phyloP scores from a whole-genome alignment of 345 rosid species.

The Mallotus nudiflorus region DNA sequence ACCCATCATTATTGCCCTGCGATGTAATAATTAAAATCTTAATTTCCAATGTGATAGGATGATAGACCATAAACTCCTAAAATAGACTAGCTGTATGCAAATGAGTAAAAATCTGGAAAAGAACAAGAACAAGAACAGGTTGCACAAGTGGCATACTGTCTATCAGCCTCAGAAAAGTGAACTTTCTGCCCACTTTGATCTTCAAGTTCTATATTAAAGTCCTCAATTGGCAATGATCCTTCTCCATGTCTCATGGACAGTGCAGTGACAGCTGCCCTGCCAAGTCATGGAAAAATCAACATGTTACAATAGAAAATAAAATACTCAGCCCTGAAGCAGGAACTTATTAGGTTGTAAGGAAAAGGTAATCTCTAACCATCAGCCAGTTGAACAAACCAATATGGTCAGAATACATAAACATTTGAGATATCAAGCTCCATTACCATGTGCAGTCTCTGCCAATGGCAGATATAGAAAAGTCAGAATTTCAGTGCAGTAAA shows the following conservation, averaged over 20 bases:
- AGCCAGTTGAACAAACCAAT: neutral
- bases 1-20: constrained; percentile 91
- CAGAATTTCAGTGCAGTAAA: neutral
- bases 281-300: constrained; percentile 18
- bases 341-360: neutral
- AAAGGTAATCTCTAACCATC: neutral
- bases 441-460: no score
- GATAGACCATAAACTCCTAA: neutral
- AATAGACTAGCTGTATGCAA: neutral
- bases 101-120: neutral
- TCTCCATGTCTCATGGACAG: constrained; percentile 72
- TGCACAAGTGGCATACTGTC: constrained; percentile 44
- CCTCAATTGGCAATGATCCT: constrained; percentile 71
- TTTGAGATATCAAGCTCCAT: neutral
- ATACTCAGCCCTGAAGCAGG: neutral
- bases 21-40: constrained; percentile 16
- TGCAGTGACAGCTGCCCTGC: constrained; percentile 80
- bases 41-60: neutral
- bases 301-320: neutral
- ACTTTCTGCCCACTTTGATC: constrained; percentile 77
- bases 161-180: constrained; percentile 74
- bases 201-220: constrained; percentile 79
- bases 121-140: no score
- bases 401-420: neutral
- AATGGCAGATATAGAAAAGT: neutral